These are phyloP conservation scores for Penstemon davidsonii DNA, from an alignment of 257 asterid species.

Conservation along the genomic window DNA sequence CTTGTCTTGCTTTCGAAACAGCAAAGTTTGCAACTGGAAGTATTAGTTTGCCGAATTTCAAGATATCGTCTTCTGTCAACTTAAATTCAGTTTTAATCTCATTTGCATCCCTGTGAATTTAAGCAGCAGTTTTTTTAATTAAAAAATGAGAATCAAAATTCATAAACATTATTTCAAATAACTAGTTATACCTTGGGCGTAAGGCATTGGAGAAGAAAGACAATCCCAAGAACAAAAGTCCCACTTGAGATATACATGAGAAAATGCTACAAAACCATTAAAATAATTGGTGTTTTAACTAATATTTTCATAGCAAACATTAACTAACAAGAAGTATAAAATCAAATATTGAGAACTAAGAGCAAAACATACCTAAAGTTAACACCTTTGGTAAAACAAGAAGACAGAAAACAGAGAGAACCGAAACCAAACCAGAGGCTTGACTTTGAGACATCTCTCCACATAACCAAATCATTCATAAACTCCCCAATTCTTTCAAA, in stretches of 20 bases:
- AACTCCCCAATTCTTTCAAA: conserved; percentile 53
- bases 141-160: too few relatives aligned
- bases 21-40: conserved; percentile 81
- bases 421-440: conserved; percentile 99
- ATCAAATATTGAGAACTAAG: background rate
- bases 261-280: conserved; percentile 58
- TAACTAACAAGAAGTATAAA: background rate
- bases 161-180: background rate
- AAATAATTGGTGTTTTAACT: background rate
- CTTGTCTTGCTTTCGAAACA: conserved; percentile 50
- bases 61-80: conserved; percentile 72
- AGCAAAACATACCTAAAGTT: conserved; percentile 56
- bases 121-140: background rate
- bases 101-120: conserved; percentile 42
- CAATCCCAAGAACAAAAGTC: conserved; percentile 63
- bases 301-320: background rate
- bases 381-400: conserved; percentile 69
- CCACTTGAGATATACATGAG: conserved; percentile 74
- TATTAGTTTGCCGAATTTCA: conserved; percentile 57
- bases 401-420: conserved; percentile 72
- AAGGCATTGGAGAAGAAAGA: conserved; percentile 76
- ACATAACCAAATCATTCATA: conserved; percentile 69
- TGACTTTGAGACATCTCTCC: conserved; percentile 92
- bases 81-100: conserved; percentile 45
- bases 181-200: conserved; percentile 58